These are phyloP conservation scores for Nakazawaea pomicola DNA, from an alignment of 805 yeast species.

Conservation along the genomic window DNA sequence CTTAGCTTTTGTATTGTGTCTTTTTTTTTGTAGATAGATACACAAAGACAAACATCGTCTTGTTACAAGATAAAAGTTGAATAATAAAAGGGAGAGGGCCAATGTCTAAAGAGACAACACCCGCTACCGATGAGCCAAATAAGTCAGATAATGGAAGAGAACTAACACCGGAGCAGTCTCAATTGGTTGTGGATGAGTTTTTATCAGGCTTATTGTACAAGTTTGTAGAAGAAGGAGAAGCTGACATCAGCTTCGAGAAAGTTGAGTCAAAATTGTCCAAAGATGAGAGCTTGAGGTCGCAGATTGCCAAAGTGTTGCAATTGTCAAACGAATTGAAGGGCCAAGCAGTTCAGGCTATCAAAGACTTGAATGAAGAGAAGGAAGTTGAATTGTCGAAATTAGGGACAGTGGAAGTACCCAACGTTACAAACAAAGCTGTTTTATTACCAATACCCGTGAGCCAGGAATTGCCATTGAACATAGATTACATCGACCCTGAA, in stretches of 20 bases:
- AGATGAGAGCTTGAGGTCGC: neutral
- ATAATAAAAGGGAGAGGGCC: too few species aligned
- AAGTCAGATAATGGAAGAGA: too few species aligned
- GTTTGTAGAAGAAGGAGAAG: neutral
- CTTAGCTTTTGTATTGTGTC: too few species aligned
- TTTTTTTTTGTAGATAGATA: too few species aligned
- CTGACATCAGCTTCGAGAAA: neutral
- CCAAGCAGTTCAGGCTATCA: neutral
- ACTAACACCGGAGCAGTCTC: too few species aligned
- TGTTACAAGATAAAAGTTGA: too few species aligned
- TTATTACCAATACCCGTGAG: neutral
- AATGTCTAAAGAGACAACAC: too few species aligned
- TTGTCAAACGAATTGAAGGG: neutral
- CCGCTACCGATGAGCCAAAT: too few species aligned
- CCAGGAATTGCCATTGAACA: constrained; percentile 5
- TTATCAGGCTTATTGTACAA: neutral
- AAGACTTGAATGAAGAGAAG: neutral
- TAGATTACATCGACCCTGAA: neutral
- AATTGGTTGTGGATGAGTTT: constrained; percentile 2
- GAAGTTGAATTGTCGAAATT: neutral
- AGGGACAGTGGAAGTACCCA: neutral
- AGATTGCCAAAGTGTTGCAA: neutral
- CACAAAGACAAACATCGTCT: too few species aligned
- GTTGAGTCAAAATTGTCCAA: neutral
- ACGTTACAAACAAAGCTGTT: neutral